Percentiles rank a stretch among this genome's conserved stretches.
Evolutionary conservation across 495 filamentous ascomycete genomes (phyloP).

Genomic region (Podospora bellae-mahoneyi): DNA sequence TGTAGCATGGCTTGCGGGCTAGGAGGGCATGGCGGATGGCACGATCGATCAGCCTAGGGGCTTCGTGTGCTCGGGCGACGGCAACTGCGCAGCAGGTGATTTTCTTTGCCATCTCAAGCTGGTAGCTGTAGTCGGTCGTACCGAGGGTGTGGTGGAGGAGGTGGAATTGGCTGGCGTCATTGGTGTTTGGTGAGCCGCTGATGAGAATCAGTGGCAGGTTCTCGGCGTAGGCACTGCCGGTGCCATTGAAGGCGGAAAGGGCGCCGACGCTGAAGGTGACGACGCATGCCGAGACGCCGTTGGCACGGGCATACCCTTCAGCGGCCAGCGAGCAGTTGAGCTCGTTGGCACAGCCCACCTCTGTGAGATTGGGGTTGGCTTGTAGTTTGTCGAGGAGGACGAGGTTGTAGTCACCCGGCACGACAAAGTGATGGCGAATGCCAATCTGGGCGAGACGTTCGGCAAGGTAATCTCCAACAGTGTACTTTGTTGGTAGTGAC

Average conservation of each 20-base stretch:
- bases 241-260: constrained; percentile 64
- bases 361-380: constrained; percentile 54
- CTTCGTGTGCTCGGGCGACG: constrained; percentile 63
- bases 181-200: constrained; percentile 60
- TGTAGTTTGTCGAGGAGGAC: constrained; percentile 61
- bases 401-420: constrained; percentile 72
- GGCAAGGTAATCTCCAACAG: constrained; percentile 60
- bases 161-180: constrained; percentile 51
- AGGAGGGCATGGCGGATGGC: constrained; percentile 71
- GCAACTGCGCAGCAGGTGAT: constrained; percentile 60
- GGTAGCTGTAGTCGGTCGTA: constrained; percentile 76
- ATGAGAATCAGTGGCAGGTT: constrained; percentile 73
- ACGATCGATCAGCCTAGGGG: constrained; percentile 70
- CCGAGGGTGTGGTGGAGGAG: constrained; percentile 89
- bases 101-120: constrained; percentile 59
- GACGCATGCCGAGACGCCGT: constrained; percentile 64
- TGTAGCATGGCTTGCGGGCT: constrained; percentile 70
- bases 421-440: constrained; percentile 58
- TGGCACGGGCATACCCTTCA: constrained; percentile 71
- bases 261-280: constrained; percentile 78
- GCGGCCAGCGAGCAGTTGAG: constrained; percentile 73
- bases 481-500: constrained; percentile 17
- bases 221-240: constrained; percentile 68
- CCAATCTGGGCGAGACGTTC: constrained; percentile 66
- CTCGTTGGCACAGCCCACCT: constrained; percentile 71